Evolutionary conservation across 1,284 basidiomycete species (phyloP), one percentile per base, ranked within the genome.

Genomic region (Volvariella volvacea): DNA sequence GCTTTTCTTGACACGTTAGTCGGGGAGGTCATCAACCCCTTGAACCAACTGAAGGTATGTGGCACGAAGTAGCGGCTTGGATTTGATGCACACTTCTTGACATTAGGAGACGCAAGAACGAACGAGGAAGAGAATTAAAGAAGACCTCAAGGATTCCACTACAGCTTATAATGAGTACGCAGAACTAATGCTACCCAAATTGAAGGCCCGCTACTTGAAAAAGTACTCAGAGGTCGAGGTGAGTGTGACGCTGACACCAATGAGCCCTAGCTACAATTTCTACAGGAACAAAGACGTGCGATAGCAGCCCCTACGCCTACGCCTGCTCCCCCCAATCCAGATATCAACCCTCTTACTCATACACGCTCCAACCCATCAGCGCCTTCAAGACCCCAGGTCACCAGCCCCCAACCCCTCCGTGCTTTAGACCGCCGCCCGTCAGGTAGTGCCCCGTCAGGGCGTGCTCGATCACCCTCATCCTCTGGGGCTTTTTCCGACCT

Each of bases 201-300:
- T 93, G 39, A 91, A 90, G 66, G 73, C 79, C 39, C 65, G 71
- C 22, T 94, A 95, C 59, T 61, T 76, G 10, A 85, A 80, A 65
- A 92, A 90, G 61, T 88, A 83, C 55, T 78, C 83, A 44, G 88
- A 92, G 50, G 80, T 85, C 2, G 91, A 92, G 71, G 89, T 88
- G 49, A 46, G 67, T 52, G 9, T 22, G 15, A 12, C 34, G 25
- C 40, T 43, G 34, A 40, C 15, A 22, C 41, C 12, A 12, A 28
- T 28, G 25, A 28, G 6, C 6, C 6, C 20, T 3, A 39, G 17
- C 16, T 28, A n/a, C 25, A 30, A 41, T 49, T 7, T 25, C 16
- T 36, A 9, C 55, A 86, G 84, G 84, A 87, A 49, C 69, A 78
- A 64, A 83, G 79, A 50, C 66, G 70, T 21, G 70, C 72, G 22